phyloP scores from a whole-genome alignment of 805 yeast genomes.

The Isabelozyma rhagii region DNA sequence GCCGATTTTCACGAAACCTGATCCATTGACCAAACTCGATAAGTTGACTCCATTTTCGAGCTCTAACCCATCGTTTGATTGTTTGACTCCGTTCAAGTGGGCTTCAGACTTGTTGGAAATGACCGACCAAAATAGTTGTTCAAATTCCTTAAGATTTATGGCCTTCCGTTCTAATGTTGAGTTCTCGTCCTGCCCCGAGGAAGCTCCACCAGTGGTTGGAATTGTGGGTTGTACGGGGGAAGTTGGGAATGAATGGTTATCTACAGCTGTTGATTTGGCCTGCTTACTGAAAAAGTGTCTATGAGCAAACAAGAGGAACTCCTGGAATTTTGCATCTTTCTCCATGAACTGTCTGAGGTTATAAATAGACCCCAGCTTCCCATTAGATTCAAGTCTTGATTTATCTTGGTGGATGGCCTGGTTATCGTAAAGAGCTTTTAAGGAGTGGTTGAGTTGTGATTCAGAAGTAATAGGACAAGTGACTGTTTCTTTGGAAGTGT shows the following conservation, averaged over 20 bases:
- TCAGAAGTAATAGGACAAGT: slow-evolving; percentile 13
- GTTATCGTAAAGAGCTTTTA: slow-evolving; percentile 8
- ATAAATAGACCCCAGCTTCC: slow-evolving; percentile 48
- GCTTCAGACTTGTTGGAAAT: slow-evolving; percentile 17
- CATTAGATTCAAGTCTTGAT: slow-evolving; percentile 11
- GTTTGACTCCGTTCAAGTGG: slow-evolving; percentile 27
- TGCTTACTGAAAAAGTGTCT: slow-evolving; percentile 6
- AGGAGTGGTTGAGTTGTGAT: slow-evolving; percentile 12
- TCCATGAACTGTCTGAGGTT: slow-evolving; percentile 58
- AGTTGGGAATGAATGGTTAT: background rate
- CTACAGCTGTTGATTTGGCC: background rate
- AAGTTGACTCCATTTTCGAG: slow-evolving; percentile 23
- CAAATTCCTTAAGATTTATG: slow-evolving; percentile 25
- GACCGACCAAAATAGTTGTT: slow-evolving; percentile 42
- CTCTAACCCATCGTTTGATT: slow-evolving; percentile 20
- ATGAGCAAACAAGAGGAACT: slow-evolving; percentile 18
- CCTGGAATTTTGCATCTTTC: slow-evolving; percentile 46
- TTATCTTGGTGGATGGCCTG: slow-evolving; percentile 13
- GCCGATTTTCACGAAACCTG: slow-evolving; percentile 34
- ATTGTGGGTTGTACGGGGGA: background rate
- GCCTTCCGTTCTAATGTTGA: slow-evolving; percentile 8
- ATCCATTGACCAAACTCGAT: slow-evolving; percentile 25
- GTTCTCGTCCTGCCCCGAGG: background rate
- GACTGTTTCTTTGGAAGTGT: slow-evolving; percentile 1
- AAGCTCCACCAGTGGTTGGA: background rate